Evolutionary conservation across 768 basidiomycete species (phyloP), one percentile per base, ranked within the genome.

Genomic region (Mycena polygramma): DNA sequence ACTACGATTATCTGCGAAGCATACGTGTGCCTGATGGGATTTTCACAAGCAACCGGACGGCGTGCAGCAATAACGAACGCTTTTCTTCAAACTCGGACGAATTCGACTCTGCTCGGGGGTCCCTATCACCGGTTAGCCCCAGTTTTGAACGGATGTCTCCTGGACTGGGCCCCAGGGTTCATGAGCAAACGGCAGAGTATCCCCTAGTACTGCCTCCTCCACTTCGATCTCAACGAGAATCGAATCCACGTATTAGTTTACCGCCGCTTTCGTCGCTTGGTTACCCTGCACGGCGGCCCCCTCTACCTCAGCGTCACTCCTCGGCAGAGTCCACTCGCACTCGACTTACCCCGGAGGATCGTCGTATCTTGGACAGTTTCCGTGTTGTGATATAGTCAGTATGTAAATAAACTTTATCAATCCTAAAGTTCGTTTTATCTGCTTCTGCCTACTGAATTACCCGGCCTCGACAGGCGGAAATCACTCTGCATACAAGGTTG

Each of bases 1-100:
- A 88, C 75, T 94, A 93, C 73, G 89, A 92, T 41, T 91, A 93
- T 76, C 86, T 95, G 67, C 88, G 90, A 65, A 84, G 81, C 69
- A 83, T 95, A 65, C 86, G 85, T 22, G 89, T 92, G 36, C 92
- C 93, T 6, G 86, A 87, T 65, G 91, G 91, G 4, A 81, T 94
- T n/a, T 94, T 92, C 76, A 83, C 88, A 51, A 93, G 91, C 69
- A 91, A 89, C 76, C 93, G 80, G 79, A 86, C 35, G 80, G 80
- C 72, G 70, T 80, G 26, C 79, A 82, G 64, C 79, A 37, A 59
- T 22, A 37, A 65, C n/a, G 86, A 88, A 72, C 82, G 84, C 7
- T 81, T 80, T 71, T 82, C 85, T 8, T 83, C 85, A 51, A 81
- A 83, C 58, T 85, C 85, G 36, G 86, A 87, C 67, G 86, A 87